Percentiles rank a stretch among this genome's conserved stretches.
Evolutionary conservation across 2,329 filamentous ascomycete genomes (phyloP).

Genomic region (Alternaria metachromatica): DNA sequence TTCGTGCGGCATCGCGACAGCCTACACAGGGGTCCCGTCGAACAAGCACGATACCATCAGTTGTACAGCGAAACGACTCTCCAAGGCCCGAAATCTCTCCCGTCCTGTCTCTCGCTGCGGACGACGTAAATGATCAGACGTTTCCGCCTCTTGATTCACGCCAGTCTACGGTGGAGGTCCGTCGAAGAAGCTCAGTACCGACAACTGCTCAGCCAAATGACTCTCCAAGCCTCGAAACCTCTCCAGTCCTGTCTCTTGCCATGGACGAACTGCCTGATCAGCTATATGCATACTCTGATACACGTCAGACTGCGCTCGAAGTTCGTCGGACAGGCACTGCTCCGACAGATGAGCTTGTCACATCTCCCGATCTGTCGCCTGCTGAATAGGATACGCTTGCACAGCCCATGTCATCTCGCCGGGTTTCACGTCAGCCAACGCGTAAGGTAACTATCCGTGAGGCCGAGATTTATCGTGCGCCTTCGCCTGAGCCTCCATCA

Average conservation of each 20-base stretch:
- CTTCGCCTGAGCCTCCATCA: not conserved
- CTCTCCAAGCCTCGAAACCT: not conserved
- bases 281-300: not conserved
- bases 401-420: not conserved
- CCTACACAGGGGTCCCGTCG: not conserved
- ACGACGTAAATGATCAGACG: not conserved
- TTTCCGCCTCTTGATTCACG: not conserved
- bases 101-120: not conserved
- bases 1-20: not conserved
- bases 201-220: not conserved
- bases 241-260: not conserved
- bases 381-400: not conserved
- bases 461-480: not conserved
- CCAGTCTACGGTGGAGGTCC: not conserved
- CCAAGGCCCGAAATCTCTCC: not conserved
- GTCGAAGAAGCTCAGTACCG: not conserved
- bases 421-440: not conserved
- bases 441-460: not conserved
- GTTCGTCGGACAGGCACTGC: not conserved
- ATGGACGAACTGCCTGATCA: not conserved
- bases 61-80: not conserved
- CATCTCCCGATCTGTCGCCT: not conserved
- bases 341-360: not conserved
- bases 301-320: not conserved
- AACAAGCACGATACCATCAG: not conserved